Evolutionary conservation across 139 green algal species (phyloP).

Genomic region (Zygnema cylindricum): DNA sequence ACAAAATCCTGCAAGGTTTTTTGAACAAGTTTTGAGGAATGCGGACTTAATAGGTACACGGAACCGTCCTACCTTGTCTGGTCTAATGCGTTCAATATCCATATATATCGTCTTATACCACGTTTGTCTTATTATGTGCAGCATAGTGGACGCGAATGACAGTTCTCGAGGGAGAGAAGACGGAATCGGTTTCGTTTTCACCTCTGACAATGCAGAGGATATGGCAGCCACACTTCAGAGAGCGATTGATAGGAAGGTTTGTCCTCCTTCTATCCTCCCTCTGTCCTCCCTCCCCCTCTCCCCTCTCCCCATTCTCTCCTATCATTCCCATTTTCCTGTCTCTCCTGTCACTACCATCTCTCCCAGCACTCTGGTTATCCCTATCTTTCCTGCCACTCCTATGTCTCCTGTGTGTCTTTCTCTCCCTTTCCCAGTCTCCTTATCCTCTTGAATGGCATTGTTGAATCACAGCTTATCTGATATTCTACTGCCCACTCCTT

Average conservation of each 20-base stretch:
- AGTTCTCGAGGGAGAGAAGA: not conserved
- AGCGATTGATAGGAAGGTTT: slow-evolving; percentile 3
- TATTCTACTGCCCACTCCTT: not conserved
- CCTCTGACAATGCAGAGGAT: not conserved
- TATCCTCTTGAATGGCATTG: too few species aligned
- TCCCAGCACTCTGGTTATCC: not conserved
- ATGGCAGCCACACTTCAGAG: slow-evolving; percentile 1
- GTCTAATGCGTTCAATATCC: too few species aligned
- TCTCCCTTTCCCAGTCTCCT: too few species aligned
- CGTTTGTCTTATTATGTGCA: not conserved
- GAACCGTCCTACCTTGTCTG: too few species aligned
- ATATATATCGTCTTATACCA: too few species aligned
- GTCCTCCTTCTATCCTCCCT: not conserved
- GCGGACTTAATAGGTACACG: too few species aligned
- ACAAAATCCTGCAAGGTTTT: too few species aligned
- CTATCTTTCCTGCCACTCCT: not conserved
- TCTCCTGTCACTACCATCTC: not conserved
- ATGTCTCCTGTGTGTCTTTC: not conserved
- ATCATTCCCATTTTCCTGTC: not conserved
- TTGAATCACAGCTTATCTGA: too few species aligned
- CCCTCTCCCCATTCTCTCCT: not conserved
- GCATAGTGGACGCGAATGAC: slow-evolving; percentile 12
- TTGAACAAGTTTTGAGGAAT: too few species aligned
- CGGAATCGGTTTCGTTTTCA: not conserved
- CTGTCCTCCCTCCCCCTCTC: not conserved